Evolutionary conservation across 1,139 yeast genomes (phyloP), one percentile per base, ranked within the genome.

Genomic region (Scheffersomyces parashehatae): DNA sequence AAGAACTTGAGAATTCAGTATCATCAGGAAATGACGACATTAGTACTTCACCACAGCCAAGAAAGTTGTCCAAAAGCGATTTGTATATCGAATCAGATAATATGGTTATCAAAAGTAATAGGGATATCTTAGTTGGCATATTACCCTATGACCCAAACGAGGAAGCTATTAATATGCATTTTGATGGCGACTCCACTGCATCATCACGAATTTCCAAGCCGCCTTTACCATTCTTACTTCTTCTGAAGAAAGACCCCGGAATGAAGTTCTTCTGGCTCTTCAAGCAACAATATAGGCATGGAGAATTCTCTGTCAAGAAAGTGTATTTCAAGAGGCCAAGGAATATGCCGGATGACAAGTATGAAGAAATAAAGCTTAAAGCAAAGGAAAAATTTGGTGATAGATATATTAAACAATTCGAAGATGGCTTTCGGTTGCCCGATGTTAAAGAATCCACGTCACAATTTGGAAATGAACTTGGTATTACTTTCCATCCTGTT

Each of bases 201-300:
- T 24, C 37, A 40, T 31, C 35, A 13, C 11, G 35, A 13, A 20
- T 14, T 31, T 31, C 35, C 14, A 13, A 26, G 37, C 50, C 44
- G 29, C 56, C 48, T 26, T 53, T 39, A 8, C 54, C 54, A 2
- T 49, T 55, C 26, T 34, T 52, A 29, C 39, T 42, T 7, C 41
- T 57, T 15, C 54, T 57, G 56, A 47, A 54, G 34, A 39, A 57
- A 36, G 62, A 59, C 13, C 49, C 55, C 3, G 60, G 61, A 3
- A 47, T 51, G 3, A 36, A 45, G 13, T 36, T 54, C 9, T 44
- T 56, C 10, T 55, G 55, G 49, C 46, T 48, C 31, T 41, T 41
- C 34, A 41, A 40, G n/a, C 43, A 43, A 11, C 39, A 38, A 20
- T 33, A 38, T 15, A 29, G 35, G 35, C 12, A 33, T 13, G 29